Evolutionary conservation across 495 filamentous ascomycete species (phyloP).

Genomic region (Apiosordaria backusii): DNA sequence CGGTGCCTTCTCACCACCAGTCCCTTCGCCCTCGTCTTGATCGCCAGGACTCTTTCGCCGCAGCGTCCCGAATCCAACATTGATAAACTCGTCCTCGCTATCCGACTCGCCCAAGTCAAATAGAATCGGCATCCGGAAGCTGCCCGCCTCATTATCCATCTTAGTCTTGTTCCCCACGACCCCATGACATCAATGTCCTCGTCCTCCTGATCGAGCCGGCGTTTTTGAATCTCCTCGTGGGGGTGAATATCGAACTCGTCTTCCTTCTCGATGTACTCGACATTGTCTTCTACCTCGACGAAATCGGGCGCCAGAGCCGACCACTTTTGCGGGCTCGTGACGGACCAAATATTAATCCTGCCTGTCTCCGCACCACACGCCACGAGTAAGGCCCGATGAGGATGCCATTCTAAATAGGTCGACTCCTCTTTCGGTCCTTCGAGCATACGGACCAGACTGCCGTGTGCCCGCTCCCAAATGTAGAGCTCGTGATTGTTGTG

Average conservation of each 20-base stretch:
- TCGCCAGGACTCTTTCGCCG: slow-evolving; percentile 62
- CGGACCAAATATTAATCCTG: slow-evolving; percentile 88
- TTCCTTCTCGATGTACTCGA: slow-evolving; percentile 90
- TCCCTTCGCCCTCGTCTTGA: slow-evolving; percentile 40
- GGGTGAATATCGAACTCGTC: slow-evolving; percentile 98
- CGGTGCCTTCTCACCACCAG: slow-evolving; percentile 31
- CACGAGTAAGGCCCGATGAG: slow-evolving; percentile 77
- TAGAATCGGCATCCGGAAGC: slow-evolving; percentile 83
- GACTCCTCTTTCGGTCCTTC: slow-evolving; percentile 95
- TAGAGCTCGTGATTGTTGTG: slow-evolving; percentile 98
- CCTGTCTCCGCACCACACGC: slow-evolving; percentile 88
- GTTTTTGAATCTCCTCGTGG: slow-evolving; percentile 89
- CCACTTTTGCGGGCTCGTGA: slow-evolving; percentile 90
- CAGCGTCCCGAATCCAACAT: slow-evolving; percentile 80
- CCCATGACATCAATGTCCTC: slow-evolving; percentile 86
- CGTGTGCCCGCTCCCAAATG: slow-evolving; percentile 92
- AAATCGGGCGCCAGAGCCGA: slow-evolving; percentile 96
- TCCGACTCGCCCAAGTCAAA: slow-evolving; percentile 72
- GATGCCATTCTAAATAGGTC: slow-evolving; percentile 96
- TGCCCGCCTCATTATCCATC: slow-evolving; percentile 52
- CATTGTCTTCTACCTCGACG: slow-evolving; percentile 95
- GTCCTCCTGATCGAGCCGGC: slow-evolving; percentile 77
- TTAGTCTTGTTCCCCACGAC: slow-evolving; percentile 59
- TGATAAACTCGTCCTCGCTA: slow-evolving; percentile 83
- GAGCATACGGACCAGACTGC: slow-evolving; percentile 92